These are phyloP conservation scores for Kwoniella mangroviensis DNA, from an alignment of 768 basidiomycete genomes.

Conservation along the genomic window DNA sequence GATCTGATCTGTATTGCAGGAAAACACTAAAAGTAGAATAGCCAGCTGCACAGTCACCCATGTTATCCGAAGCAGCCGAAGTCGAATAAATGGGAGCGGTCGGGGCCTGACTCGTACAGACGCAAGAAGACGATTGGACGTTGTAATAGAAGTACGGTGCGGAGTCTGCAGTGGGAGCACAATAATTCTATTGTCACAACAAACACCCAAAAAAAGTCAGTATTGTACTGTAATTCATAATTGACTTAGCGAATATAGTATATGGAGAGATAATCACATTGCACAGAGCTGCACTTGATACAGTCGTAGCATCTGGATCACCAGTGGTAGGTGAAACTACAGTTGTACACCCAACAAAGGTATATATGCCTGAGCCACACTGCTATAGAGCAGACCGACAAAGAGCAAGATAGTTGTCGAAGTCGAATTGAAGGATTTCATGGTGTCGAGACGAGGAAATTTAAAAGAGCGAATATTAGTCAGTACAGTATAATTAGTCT, in stretches of 20 bases:
- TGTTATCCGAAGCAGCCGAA: not conserved
- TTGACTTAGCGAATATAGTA: not conserved
- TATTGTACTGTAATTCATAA: not conserved
- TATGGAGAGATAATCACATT: not conserved
- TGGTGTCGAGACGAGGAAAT: not conserved
- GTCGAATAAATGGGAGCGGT: not conserved
- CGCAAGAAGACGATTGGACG: not conserved
- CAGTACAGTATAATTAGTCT: no score
- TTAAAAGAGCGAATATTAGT: not conserved
- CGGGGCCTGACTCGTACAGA: not conserved
- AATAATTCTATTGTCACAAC: not conserved
- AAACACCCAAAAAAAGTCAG: no score
- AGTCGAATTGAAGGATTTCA: not conserved
- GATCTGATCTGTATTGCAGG: no score
- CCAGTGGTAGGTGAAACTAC: not conserved
- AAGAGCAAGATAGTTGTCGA: not conserved
- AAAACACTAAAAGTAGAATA: not conserved
- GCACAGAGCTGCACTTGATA: not conserved
- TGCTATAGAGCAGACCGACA: not conserved
- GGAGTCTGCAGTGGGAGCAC: not conserved
- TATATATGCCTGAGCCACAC: not conserved
- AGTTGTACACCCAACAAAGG: not conserved
- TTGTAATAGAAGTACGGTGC: slow-evolving; percentile 1
- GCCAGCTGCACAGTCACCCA: not conserved
- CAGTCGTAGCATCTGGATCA: not conserved